Percentiles rank a stretch among this genome's conserved stretches.
Conservation (phyloP, 164 flowering plant genomes). For the Macadamia integrifolia region DNA sequence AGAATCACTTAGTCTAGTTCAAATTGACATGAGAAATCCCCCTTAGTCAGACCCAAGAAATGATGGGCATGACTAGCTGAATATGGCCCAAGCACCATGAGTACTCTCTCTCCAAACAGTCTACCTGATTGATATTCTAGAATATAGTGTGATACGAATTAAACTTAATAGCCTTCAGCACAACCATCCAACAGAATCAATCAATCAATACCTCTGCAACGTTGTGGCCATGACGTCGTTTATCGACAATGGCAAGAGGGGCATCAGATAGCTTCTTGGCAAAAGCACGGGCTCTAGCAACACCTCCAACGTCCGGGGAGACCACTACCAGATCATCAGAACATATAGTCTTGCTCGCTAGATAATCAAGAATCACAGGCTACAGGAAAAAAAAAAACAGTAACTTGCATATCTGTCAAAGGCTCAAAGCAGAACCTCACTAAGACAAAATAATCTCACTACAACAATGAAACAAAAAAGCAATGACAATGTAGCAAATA, state of each 20-base stretch:
- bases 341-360: slow-evolving; percentile 83
- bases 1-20: too few relatives aligned
- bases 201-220: slow-evolving; percentile 76
- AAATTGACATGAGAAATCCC: too few relatives aligned
- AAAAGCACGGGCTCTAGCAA: slow-evolving; percentile 96
- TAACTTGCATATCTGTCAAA: slow-evolving; percentile 4
- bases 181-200: slow-evolving; percentile 4
- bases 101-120: too few relatives aligned
- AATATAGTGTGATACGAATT: too few relatives aligned
- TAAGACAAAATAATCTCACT: neutral
- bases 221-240: slow-evolving; percentile 95
- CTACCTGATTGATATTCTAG: too few relatives aligned
- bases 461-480: neutral
- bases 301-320: slow-evolving; percentile 99
- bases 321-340: slow-evolving; percentile 94
- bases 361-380: slow-evolving; percentile 98
- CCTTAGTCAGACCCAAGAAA: too few relatives aligned
- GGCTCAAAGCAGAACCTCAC: neutral
- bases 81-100: too few relatives aligned
- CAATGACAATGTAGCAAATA: neutral
- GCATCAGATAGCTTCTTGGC: slow-evolving; percentile 98
- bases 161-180: neutral
- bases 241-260: slow-evolving; percentile 96
- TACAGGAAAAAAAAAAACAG: slow-evolving; percentile 21
- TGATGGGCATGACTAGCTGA: too few relatives aligned